These are phyloP conservation scores for Colletotrichum sublineola DNA, from an alignment of 2,329 filamentous ascomycete species.

Conservation along the genomic window DNA sequence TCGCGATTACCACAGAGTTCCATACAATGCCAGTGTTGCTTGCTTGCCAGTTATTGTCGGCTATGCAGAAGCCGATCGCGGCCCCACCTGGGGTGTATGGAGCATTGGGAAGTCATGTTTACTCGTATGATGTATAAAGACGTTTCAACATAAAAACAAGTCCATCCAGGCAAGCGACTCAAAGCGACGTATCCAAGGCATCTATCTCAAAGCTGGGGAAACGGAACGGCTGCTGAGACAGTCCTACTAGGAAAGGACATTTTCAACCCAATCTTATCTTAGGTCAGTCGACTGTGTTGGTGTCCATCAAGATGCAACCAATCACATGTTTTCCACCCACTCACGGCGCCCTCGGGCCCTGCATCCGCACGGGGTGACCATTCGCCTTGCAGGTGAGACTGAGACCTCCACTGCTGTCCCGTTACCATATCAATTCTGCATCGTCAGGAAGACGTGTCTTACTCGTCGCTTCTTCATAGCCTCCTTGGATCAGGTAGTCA, in stretches of 20 bases:
- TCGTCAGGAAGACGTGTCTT: slow-evolving; percentile 25
- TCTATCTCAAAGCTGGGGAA: background rate
- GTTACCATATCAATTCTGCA: slow-evolving; percentile 28
- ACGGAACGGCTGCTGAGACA: no score
- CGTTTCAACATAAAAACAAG: background rate
- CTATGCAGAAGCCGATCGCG: background rate
- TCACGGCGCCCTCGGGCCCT: slow-evolving; percentile 9
- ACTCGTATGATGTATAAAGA: background rate
- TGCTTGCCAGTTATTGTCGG: background rate
- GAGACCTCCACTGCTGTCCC: slow-evolving; percentile 22
- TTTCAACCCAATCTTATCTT: background rate
- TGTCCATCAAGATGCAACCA: slow-evolving; percentile 5
- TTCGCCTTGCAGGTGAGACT: slow-evolving; percentile 20
- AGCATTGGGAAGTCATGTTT: no score
- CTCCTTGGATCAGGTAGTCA: background rate
- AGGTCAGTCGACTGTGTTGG: slow-evolving; percentile 2
- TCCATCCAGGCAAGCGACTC: background rate
- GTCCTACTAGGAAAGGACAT: no score
- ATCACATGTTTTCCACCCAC: slow-evolving; percentile 34
- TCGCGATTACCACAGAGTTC: slow-evolving; percentile 1
- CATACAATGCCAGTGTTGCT: background rate
- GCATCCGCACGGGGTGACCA: background rate
- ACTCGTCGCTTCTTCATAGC: slow-evolving; percentile 8
- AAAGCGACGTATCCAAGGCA: background rate
- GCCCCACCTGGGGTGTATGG: background rate